A percentile compares a stretch with the other conserved stretches of the same genome.
phyloP scores from a whole-genome alignment of 2,329 filamentous ascomycete species.

The Arthrobotrys conoides region DNA sequence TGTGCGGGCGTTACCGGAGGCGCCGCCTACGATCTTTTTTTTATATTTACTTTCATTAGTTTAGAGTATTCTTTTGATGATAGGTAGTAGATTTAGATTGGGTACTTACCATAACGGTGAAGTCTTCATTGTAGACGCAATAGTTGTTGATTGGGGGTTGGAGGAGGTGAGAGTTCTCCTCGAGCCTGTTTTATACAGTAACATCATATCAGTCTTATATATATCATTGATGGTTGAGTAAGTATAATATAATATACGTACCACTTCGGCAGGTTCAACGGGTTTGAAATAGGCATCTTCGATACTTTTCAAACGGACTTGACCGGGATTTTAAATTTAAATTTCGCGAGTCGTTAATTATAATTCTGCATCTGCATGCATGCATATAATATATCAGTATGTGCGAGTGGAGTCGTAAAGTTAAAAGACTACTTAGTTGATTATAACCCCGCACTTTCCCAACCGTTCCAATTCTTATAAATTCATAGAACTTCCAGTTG shows the following conservation, averaged over 20 bases:
- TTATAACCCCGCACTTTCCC: constrained; percentile 6
- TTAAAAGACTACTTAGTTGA: too few species aligned
- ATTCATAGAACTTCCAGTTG: too few species aligned
- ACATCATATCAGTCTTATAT: too few species aligned
- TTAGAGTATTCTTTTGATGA: too few species aligned
- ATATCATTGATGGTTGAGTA: too few species aligned
- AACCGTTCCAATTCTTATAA: neutral
- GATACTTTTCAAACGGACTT: neutral
- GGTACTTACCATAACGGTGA: constrained; percentile 80
- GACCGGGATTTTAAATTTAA: too few species aligned
- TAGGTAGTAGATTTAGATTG: too few species aligned
- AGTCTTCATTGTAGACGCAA: constrained; percentile 89
- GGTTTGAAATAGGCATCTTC: constrained; percentile 63
- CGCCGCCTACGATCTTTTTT: constrained; percentile 86
- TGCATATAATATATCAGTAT: too few species aligned
- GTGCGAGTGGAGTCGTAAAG: too few species aligned
- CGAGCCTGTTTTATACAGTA: constrained; percentile 75
- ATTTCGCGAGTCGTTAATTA: too few species aligned
- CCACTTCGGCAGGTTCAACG: constrained; percentile 70
- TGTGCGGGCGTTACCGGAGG: constrained; percentile 82
- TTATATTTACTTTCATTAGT: neutral
- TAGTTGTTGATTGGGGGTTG: constrained; percentile 97
- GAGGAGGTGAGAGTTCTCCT: constrained; percentile 90
- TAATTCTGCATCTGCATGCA: too few species aligned
- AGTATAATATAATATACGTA: constrained; percentile 47